These are phyloP conservation scores for Mycena filopes DNA, from an alignment of 768 basidiomycete species.

Conservation along the genomic window DNA sequence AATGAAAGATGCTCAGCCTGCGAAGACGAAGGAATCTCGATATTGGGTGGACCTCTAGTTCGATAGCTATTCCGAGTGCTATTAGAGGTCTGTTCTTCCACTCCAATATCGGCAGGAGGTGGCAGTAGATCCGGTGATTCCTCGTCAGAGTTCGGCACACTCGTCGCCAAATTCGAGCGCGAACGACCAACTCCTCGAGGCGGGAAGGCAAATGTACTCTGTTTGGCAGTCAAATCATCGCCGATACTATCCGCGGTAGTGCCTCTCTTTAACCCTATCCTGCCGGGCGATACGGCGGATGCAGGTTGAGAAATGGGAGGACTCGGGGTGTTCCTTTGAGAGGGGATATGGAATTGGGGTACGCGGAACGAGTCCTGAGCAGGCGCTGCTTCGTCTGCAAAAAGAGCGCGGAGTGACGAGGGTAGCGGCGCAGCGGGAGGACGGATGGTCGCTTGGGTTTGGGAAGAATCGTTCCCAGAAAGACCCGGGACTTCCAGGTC, in stretches of 20 bases:
- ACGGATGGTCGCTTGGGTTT: conserved; percentile 36
- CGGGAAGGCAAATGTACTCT: conserved; percentile 66
- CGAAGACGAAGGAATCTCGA: conserved; percentile 48
- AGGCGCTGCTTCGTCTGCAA: conserved; percentile 65
- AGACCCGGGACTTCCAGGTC: conserved; percentile 6
- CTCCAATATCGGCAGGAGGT: conserved; percentile 1
- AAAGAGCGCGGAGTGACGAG: conserved; percentile 81
- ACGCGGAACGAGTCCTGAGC: conserved; percentile 55
- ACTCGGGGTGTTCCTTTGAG: conserved; percentile 39
- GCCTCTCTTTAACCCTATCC: conserved; percentile 44
- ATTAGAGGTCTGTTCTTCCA: conserved; percentile 12
- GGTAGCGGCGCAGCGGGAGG: conserved; percentile 59
- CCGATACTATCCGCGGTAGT: conserved; percentile 41
- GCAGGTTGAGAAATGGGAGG: conserved; percentile 32
- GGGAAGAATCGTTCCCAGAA: conserved; percentile 7
- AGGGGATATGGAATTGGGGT: conserved; percentile 46
- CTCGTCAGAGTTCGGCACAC: conserved; percentile 41
- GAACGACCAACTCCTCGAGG: conserved; percentile 51
- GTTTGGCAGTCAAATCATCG: conserved; percentile 59
- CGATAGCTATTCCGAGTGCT: conserved; percentile 29
- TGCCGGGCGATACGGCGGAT: conserved; percentile 47
- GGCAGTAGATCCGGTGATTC: conserved; percentile 27
- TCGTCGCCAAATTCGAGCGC: conserved; percentile 44
- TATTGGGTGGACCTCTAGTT: conserved; percentile 45
- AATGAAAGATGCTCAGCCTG: conserved; percentile 27